These are phyloP conservation scores for Delonix regia DNA, from an alignment of 306 rosid genomes.

Conservation along the genomic window DNA sequence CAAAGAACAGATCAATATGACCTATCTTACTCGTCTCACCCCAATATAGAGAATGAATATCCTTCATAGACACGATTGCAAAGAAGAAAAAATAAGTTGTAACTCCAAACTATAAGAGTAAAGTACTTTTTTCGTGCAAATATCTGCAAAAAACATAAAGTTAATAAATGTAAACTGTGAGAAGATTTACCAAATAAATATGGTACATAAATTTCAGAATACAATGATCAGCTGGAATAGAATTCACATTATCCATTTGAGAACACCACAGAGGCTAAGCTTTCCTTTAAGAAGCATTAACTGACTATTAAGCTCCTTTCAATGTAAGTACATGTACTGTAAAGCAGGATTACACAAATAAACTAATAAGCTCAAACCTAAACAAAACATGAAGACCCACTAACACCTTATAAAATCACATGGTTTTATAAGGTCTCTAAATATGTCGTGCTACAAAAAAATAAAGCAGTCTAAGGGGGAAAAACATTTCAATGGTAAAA, in stretches of 20 bases:
- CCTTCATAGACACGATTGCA: constrained; percentile 91
- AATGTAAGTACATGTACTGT: neutral
- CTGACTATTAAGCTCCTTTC: neutral
- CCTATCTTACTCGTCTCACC: constrained; percentile 65
- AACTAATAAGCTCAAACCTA: neutral
- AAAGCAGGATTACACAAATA: neutral
- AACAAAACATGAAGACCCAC: neutral
- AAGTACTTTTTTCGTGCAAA: constrained; percentile 71
- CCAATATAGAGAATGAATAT: constrained; percentile 75
- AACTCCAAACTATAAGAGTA: constrained; percentile 72
- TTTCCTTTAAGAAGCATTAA: constrained; percentile 10
- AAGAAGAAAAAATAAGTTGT: constrained; percentile 82
- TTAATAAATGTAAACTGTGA: constrained; percentile 25
- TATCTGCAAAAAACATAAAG: constrained; percentile 55
- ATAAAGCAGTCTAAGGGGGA: constrained; percentile 8
- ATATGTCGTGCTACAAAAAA: neutral
- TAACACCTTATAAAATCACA: neutral
- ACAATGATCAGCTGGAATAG: neutral
- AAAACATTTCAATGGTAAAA: neutral
- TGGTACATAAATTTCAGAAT: constrained; percentile 22
- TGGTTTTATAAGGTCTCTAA: constrained; percentile 6
- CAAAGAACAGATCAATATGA: constrained; percentile 34
- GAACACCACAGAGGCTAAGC: neutral
- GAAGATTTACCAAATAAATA: constrained; percentile 16
- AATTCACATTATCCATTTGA: neutral